Conservation (phyloP, 148 eudicot species). For the Chenopodium quinoa region DNA sequence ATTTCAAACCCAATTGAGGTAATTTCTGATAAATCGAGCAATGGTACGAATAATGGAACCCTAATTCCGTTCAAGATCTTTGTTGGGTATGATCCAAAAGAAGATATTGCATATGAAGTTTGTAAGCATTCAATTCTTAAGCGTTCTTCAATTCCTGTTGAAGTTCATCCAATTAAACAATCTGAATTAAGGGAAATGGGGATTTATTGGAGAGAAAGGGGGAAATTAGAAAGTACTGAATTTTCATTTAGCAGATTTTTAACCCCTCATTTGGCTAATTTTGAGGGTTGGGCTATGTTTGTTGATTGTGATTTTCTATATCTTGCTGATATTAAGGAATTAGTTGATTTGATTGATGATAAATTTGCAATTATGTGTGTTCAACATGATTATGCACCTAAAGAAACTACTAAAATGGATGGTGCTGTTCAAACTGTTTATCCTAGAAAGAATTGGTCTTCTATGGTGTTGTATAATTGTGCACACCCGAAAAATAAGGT, state of each 20-base stretch:
- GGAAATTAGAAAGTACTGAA: constrained; percentile 86
- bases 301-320: constrained; percentile 94
- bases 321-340: constrained; percentile 60
- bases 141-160: constrained; percentile 72
- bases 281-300: constrained; percentile 91
- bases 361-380: constrained; percentile 91
- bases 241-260: constrained; percentile 79
- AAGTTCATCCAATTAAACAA: constrained; percentile 72
- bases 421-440: constrained; percentile 92
- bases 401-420: constrained; percentile 93
- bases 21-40: constrained; percentile 12
- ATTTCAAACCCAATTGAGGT: background rate
- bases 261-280: constrained; percentile 73
- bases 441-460: constrained; percentile 98
- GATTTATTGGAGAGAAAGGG: constrained; percentile 73
- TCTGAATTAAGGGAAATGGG: constrained; percentile 53
- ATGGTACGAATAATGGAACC: constrained; percentile 29
- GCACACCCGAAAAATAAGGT: constrained; percentile 73
- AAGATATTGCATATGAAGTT: constrained; percentile 78
- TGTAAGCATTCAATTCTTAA: constrained; percentile 68
- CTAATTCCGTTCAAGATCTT: constrained; percentile 62
- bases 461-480: constrained; percentile 94
- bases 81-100: constrained; percentile 84
- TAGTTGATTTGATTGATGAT: constrained; percentile 65
- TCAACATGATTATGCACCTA: constrained; percentile 90